Evolutionary conservation across 1,284 basidiomycete species (phyloP).

Genomic region (Ceratobasidium sp.): DNA sequence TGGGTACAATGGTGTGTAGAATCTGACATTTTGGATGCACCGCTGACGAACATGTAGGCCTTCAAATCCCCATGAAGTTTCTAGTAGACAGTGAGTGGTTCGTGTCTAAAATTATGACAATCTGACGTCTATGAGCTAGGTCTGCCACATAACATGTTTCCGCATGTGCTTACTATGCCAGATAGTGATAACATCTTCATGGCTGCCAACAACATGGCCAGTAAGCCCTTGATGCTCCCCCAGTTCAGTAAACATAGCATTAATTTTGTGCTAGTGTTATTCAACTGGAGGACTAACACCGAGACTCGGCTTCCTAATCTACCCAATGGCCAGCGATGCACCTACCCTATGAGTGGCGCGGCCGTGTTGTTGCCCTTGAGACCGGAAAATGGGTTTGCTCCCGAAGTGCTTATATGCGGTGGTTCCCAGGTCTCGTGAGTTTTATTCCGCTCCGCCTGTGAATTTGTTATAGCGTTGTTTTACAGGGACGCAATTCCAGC

Average conservation of each 20-base stretch:
- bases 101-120: too few species aligned
- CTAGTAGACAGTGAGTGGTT: neutral
- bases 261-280: slow-evolving; percentile 68
- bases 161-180: slow-evolving; percentile 7
- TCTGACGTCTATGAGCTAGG: neutral
- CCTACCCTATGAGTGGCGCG: slow-evolving; percentile 80
- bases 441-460: neutral
- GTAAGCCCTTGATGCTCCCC: neutral
- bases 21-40: slow-evolving; percentile 54
- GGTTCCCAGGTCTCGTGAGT: slow-evolving; percentile 63
- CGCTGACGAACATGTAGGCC: too few species aligned
- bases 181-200: slow-evolving; percentile 7
- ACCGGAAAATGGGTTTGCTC: slow-evolving; percentile 70
- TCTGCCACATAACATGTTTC: slow-evolving; percentile 31
- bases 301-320: slow-evolving; percentile 75
- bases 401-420: slow-evolving; percentile 82
- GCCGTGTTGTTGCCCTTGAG: slow-evolving; percentile 79
- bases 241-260: neutral
- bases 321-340: slow-evolving; percentile 84
- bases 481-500: slow-evolving; percentile 49
- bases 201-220: slow-evolving; percentile 23
- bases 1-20: slow-evolving; percentile 65
- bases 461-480: slow-evolving; percentile 11
- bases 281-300: slow-evolving; percentile 75
- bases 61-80: slow-evolving; percentile 66